Base-by-base conservation (phyloP, 768 basidiomycete species). In the Suillus fuscotomentosus region DNA sequence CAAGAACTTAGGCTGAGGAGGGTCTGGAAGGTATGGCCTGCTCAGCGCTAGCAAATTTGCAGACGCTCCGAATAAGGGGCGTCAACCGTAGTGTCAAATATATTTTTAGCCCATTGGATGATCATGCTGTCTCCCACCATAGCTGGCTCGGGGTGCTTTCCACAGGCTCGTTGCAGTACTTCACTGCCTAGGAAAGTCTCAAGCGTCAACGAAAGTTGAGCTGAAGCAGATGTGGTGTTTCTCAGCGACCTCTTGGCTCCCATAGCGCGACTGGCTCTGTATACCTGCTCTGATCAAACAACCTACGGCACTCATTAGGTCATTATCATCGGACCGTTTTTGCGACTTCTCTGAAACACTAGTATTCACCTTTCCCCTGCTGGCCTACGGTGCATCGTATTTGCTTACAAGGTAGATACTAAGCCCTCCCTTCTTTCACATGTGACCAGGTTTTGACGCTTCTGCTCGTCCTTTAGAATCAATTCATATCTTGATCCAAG, bases 1-100 rank as follows among this genome's bases (percentile, higher is more conserved):
- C n/a, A 80, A 63, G 60, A 71, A 81, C 9, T 78, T 38, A 79
- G 75, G 0, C 78, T 77, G 15, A 81, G 79, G 59, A 80, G 79
- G 59, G 80, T 76, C 69, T 80, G 78, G 71, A 80, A 78, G 6
- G 80, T 68, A 66, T 31, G 31, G 31, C 31, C 31, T 31, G 31
- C 31, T 31, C 76, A 79, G 31, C 11, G 79, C 77, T 34, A 77
- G 67, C 5, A 79, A 79, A 5, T 76, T 65, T 1, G 80, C 78
- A 13, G 78, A 78, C 6, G 73, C 73, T 75, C 78, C 80, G 27
- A 80, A 67, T 4, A 80, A 64, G 8, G 72, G 70, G 3, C 79
- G 76, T n/a, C 80, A 68, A 41, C 79, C 79, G 61, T 73, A 79
- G 34, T 13, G 53, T 54, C 53, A 36, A 20, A 36, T 54, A 17